phyloP scores from a whole-genome alignment of 352 stramenopile species.

The Globisporangium megalacanthum region DNA sequence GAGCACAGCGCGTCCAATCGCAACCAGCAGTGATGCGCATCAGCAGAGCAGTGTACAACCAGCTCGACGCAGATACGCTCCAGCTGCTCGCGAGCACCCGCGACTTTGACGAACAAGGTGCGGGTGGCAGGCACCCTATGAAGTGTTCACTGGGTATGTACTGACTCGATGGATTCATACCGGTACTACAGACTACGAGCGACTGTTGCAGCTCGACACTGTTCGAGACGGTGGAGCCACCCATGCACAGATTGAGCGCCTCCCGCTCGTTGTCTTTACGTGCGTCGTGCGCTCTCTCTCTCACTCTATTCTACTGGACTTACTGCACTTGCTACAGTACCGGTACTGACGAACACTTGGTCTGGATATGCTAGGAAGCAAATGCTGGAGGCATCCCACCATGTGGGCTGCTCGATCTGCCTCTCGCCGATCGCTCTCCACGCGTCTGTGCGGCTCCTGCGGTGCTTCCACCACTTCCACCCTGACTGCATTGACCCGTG shows the following conservation, averaged over 20 bases:
- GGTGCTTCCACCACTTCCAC: slow-evolving; percentile 80
- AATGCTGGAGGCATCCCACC: slow-evolving; percentile 53
- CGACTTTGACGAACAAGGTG: slow-evolving; percentile 45
- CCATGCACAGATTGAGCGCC: slow-evolving; percentile 45
- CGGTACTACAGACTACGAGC: slow-evolving; percentile 53
- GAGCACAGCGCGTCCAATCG: slow-evolving; percentile 1
- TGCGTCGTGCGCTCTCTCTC: slow-evolving; percentile 25
- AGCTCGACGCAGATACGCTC: slow-evolving; percentile 55
- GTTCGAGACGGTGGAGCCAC: slow-evolving; percentile 55
- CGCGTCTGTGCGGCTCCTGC: slow-evolving; percentile 50
- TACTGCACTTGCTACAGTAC: no score
- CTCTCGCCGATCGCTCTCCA: slow-evolving; percentile 41
- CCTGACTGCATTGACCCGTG: slow-evolving; percentile 69
- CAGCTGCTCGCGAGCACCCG: slow-evolving; percentile 59
- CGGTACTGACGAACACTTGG: no score
- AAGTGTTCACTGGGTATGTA: background rate
- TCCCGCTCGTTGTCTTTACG: slow-evolving; percentile 58
- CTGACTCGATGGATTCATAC: background rate
- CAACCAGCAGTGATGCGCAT: slow-evolving; percentile 42
- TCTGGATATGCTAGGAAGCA: slow-evolving; percentile 24
- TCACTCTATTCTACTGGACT: background rate
- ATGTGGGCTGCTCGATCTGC: slow-evolving; percentile 58
- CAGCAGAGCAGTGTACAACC: slow-evolving; percentile 59
- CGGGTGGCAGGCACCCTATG: background rate
- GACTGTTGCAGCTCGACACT: slow-evolving; percentile 55